Base-by-base conservation (phyloP, 2,329 filamentous ascomycete species). In the Aspergillus fumigatiaffinis region DNA sequence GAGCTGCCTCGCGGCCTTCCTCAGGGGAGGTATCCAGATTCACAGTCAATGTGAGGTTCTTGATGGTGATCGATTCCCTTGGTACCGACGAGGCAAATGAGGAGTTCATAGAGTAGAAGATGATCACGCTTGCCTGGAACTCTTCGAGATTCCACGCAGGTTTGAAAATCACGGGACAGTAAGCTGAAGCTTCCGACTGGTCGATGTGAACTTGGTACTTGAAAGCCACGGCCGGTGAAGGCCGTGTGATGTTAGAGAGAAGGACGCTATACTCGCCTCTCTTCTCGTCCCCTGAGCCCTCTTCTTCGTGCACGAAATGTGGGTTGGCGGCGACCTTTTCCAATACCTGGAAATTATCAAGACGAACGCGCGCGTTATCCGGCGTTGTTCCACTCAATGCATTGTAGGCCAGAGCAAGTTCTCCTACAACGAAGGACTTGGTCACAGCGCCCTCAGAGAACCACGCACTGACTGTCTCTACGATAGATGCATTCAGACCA, bases 241-340 rank as follows among this genome's bases (percentile, higher is more conserved):
- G 87, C 66, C 87, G 86, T 60, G 81, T 77, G 62, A 97, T 83
- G 69, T 87, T 86, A 14, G 86, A 81, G 6, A 94, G 77, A 60
- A 92, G 85, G 32, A 99, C 78, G 0, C 80, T 84, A 75, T 95
- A 99, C 69, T 93, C 88, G 57, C 95, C 92, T 3, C 88, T 83
- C 57, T 84, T 86, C 32, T 78, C 76, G 35, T 77, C 76, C 9
- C 66, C 68, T 41, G 65, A 68, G 52, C 60, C 63, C 26, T 63
- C 64, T 9, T 57, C 80, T 64, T 91, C 88, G 32, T 87, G 85
- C 52, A 97, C 87, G 75, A 97, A 96, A 56, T 92, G 90, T 47
- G 91, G 91, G 72, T 99, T 99, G 1, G 92, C 92, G 0, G 92
- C 92, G 56, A 99, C 92, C 68, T 91, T 92, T 67, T 97, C 94